Evolutionary conservation across 148 eudicot species (phyloP).

Genomic region (Nepenthes mirabilis): DNA sequence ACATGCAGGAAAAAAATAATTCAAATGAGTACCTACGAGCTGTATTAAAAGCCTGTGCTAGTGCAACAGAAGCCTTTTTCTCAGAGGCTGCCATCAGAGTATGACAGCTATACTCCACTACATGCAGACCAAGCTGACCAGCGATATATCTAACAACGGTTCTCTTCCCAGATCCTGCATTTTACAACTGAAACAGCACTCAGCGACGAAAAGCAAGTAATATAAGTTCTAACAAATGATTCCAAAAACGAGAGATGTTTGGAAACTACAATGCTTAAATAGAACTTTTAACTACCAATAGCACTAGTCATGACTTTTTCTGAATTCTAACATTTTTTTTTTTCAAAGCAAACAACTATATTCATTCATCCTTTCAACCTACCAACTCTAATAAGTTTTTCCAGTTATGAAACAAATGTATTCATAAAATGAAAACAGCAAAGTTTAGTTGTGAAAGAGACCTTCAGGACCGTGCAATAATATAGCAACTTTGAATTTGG

Average conservation of each 20-base stretch:
- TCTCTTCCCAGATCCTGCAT: conserved; percentile 86
- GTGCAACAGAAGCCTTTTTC: conserved; percentile 47
- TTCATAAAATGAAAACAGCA: not conserved
- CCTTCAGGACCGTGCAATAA: conserved; percentile 75
- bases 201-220: not conserved
- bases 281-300: too few species aligned
- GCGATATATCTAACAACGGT: conserved; percentile 80
- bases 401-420: not conserved
- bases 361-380: too few species aligned
- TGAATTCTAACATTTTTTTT: not conserved
- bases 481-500: conserved; percentile 71
- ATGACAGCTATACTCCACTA: conserved; percentile 84
- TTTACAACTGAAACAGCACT: conserved; percentile 15
- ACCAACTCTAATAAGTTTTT: not conserved
- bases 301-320: too few species aligned
- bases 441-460: conserved; percentile 15
- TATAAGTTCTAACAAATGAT: not conserved
- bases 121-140: conserved; percentile 76
- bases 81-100: conserved; percentile 65
- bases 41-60: conserved; percentile 65
- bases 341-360: conserved; percentile 1
- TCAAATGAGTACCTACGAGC: conserved; percentile 54
- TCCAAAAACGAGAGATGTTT: not conserved
- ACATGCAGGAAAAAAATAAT: too few species aligned
- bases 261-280: too few species aligned